Evolutionary conservation across 1,139 yeast species (phyloP), one percentile per base, ranked within the genome.

Genomic region (Candida dubliniensis): DNA sequence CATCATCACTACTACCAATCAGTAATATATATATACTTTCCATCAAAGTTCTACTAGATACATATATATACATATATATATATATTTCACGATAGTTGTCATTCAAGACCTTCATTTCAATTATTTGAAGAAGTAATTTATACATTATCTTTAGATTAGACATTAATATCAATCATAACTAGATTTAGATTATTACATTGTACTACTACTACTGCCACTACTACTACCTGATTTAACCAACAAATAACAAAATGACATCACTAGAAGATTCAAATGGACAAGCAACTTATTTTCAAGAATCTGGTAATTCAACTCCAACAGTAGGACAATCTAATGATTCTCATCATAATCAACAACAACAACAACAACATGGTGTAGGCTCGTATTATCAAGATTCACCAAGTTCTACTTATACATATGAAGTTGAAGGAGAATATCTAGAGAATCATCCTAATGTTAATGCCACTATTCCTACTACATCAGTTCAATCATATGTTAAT

Each of bases 311-410:
- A 8, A 34, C 37, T 25, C 37, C 37, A 34, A 25, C 38, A 11
- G 18, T 24, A 4, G 12, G 5, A 18, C 23, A 18, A 18, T 18
- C 23, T 18, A 18, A 18, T 18, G 23, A 18, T 18, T 5, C 23
- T 4, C 23, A 18, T 3, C 23, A 18, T 18, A 3, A 18, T 18
- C 23, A 18, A 3, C 27, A 18, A 13, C 18, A 15, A 13, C 27
- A 30, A 36, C 15, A 24, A 31, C 15, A 31, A 12, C 25, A 30
- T n/a, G 14, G 8, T 10, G 30, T 27, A 4, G 13, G 13, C n/a
- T 8, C 14, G n/a, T 67, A 66, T 48, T 69, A 67, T 54, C 67
- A 60, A 32, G 71, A 66, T 11, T 31, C 41, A 8, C 66, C 59
- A 31, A 58, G 58, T 8, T 37, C 40, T 6, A 37, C 40, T 11